A percentile compares a stretch with the other conserved stretches of the same genome.
These are phyloP conservation scores for Blastocystis sp. DNA, from an alignment of 352 stramenopile species.

Conservation along the genomic window DNA sequence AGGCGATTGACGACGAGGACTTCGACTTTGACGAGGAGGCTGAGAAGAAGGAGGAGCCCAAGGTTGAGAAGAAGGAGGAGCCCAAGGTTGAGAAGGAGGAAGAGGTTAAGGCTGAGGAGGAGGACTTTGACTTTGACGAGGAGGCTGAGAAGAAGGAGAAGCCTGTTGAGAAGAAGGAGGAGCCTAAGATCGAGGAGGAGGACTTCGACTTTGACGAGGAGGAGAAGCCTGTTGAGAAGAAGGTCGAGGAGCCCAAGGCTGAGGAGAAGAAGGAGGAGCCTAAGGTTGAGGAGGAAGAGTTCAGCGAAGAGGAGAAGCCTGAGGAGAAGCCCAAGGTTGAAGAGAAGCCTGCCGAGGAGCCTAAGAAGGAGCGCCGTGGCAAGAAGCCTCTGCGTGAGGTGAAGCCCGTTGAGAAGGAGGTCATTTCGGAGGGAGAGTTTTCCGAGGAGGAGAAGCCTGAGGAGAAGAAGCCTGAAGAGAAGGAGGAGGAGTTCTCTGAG, in stretches of 20 bases:
- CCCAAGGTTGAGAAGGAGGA: neutral
- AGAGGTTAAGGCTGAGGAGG: conserved; percentile 10
- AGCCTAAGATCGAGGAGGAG: conserved; percentile 8
- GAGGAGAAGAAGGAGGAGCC: neutral
- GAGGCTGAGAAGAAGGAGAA: neutral
- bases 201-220: neutral
- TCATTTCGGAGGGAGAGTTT: neutral
- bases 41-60: conserved; percentile 17
- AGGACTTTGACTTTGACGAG: conserved; percentile 23
- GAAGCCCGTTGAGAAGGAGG: conserved; percentile 9
- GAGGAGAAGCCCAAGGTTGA: neutral
- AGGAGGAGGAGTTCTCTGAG: neutral
- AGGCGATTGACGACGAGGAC: conserved; percentile 19
- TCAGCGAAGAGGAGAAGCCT: neutral
- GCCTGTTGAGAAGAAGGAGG: neutral
- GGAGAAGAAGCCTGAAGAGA: neutral
- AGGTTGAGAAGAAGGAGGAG: conserved; percentile 13
- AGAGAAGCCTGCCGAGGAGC: neutral
- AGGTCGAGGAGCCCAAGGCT: neutral
- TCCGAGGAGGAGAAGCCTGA: neutral
- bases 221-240: neutral
- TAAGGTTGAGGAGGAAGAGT: neutral
- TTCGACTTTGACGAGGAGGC: conserved; percentile 41
- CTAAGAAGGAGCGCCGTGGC: neutral
- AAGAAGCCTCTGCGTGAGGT: neutral